These are phyloP conservation scores for Pseudopithomyces chartarum DNA, from an alignment of 2,329 filamentous ascomycete species.

Conservation along the genomic window DNA sequence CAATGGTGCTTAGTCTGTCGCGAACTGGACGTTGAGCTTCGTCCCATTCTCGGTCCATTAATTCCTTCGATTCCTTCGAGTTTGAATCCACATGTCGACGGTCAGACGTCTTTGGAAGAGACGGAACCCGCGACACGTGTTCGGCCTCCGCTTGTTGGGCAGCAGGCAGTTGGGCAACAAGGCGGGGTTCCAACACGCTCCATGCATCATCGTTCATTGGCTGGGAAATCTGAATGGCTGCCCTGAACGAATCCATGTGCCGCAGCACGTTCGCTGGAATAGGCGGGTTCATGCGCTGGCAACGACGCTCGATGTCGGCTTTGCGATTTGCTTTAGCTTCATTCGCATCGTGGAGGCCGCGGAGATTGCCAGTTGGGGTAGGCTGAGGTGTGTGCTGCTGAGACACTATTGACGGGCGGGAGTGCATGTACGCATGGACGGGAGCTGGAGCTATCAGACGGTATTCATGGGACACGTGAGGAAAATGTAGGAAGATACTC, in stretches of 20 bases:
- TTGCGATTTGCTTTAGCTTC: slow-evolving; percentile 68
- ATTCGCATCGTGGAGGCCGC: slow-evolving; percentile 66
- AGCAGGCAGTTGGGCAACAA: slow-evolving; percentile 68
- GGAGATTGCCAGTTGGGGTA: slow-evolving; percentile 32
- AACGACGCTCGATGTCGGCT: slow-evolving; percentile 73
- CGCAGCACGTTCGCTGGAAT: slow-evolving; percentile 65
- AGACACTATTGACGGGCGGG: slow-evolving; percentile 40
- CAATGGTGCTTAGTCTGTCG: slow-evolving; percentile 67
- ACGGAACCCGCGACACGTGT: slow-evolving; percentile 54
- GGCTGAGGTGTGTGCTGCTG: slow-evolving; percentile 41
- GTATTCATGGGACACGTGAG: slow-evolving; percentile 25
- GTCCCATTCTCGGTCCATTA: slow-evolving; percentile 72
- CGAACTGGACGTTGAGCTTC: slow-evolving; percentile 70
- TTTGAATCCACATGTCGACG: slow-evolving; percentile 55
- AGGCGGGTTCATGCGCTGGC: slow-evolving; percentile 68
- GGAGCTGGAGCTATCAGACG: slow-evolving; percentile 39
- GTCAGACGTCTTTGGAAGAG: slow-evolving; percentile 54
- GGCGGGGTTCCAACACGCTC: slow-evolving; percentile 69
- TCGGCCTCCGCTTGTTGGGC: slow-evolving; percentile 63
- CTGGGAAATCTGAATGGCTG: slow-evolving; percentile 70
- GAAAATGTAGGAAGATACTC: slow-evolving; percentile 34
- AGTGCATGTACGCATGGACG: slow-evolving; percentile 31
- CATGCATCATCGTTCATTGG: slow-evolving; percentile 72
- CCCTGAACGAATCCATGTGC: slow-evolving; percentile 75
- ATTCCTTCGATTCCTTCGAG: slow-evolving; percentile 60